Evolutionary conservation across 1,284 basidiomycete species (phyloP).

Genomic region (Ustilago vetiveriae): DNA sequence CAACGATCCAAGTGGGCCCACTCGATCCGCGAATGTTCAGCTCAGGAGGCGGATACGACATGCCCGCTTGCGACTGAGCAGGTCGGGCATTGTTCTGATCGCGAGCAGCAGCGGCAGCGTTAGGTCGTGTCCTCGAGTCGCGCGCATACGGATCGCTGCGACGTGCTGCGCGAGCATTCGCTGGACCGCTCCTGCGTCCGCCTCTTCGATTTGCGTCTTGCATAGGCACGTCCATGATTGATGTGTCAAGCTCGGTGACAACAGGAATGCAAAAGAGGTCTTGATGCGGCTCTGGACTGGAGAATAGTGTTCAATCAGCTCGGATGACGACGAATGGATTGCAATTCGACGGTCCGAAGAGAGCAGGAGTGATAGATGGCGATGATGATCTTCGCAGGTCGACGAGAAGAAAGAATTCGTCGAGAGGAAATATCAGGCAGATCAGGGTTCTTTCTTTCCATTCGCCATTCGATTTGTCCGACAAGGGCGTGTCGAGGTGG

Average conservation of each 20-base stretch:
- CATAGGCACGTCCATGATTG: constrained; percentile 35
- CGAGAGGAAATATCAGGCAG: too few species aligned
- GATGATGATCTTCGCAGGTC: background rate
- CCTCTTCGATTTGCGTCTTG: constrained; percentile 32
- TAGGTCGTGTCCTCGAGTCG: constrained; percentile 26
- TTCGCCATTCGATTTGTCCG: too few species aligned
- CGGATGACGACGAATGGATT: too few species aligned
- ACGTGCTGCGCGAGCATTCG: constrained; percentile 24
- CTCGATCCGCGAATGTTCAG: constrained; percentile 59
- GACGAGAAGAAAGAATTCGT: background rate
- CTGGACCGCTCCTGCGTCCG: constrained; percentile 20
- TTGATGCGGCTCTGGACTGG: too few species aligned
- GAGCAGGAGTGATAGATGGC: too few species aligned
- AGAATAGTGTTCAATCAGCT: too few species aligned
- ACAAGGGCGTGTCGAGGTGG: too few species aligned
- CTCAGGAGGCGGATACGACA: constrained; percentile 49
- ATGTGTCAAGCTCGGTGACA: background rate
- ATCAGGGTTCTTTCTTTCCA: too few species aligned
- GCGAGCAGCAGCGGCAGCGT: constrained; percentile 3
- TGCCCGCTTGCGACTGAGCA: constrained; percentile 8
- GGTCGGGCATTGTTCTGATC: background rate
- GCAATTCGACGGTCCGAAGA: too few species aligned
- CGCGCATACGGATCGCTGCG: constrained; percentile 46
- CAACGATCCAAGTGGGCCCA: constrained; percentile 62
- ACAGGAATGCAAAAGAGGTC: too few species aligned